phyloP scores from a whole-genome alignment of 768 basidiomycete genomes.

The Lactarius akahatsu region DNA sequence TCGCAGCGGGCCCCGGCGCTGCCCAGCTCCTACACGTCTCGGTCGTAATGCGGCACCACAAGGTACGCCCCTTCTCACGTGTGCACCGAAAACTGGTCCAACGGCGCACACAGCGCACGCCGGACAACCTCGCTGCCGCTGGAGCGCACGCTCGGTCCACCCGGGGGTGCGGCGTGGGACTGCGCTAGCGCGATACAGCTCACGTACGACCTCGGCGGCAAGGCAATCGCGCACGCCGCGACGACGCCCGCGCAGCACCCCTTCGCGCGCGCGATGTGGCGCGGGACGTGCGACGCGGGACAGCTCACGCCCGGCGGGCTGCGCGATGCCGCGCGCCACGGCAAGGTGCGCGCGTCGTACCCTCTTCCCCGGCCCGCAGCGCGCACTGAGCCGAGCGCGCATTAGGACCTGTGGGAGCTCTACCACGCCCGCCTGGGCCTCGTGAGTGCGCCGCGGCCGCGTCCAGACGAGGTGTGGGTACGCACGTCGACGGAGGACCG shows the following conservation, averaged over 20 bases:
- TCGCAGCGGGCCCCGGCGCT: constrained; percentile 20
- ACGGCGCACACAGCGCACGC: constrained; percentile 40
- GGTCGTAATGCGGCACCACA: constrained; percentile 48
- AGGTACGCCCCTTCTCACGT: constrained; percentile 34
- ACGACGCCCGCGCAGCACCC: constrained; percentile 44
- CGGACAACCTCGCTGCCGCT: constrained; percentile 49
- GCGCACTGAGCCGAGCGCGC: neutral
- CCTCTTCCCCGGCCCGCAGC: neutral
- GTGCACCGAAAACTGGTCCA: neutral
- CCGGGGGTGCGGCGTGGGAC: constrained; percentile 40
- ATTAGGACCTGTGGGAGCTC: constrained; percentile 48
- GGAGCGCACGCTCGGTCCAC: constrained; percentile 43
- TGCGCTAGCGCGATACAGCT: constrained; percentile 42
- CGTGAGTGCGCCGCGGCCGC: constrained; percentile 38
- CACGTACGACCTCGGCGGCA: constrained; percentile 41
- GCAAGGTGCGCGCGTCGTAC: constrained; percentile 37
- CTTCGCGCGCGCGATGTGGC: constrained; percentile 45
- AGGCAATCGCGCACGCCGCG: constrained; percentile 43
- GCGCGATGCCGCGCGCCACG: constrained; percentile 44
- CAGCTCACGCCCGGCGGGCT: constrained; percentile 48
- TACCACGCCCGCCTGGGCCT: constrained; percentile 42
- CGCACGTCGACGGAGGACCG: constrained; percentile 48
- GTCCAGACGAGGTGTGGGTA: constrained; percentile 41
- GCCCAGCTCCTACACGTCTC: constrained; percentile 44
- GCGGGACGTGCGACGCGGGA: constrained; percentile 49